These are phyloP conservation scores for Epichloe typhina DNA, from an alignment of 2,329 filamentous ascomycete genomes.

Conservation along the genomic window DNA sequence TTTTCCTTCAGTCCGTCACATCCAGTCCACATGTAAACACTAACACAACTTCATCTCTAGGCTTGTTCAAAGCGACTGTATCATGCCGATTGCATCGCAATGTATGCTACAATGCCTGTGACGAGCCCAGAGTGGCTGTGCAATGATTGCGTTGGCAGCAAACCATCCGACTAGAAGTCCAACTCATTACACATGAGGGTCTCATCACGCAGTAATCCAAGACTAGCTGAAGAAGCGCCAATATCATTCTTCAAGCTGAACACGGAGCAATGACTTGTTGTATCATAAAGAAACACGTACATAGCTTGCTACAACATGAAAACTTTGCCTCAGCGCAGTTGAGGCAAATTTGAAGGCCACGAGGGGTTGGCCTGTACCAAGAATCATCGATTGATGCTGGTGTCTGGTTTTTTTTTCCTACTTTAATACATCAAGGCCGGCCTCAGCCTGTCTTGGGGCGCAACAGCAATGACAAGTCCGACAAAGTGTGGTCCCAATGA, in stretches of 20 bases:
- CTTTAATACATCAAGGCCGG: not conserved
- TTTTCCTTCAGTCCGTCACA: not conserved
- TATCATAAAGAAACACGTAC: not conserved
- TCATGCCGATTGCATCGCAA: slow-evolving; percentile 32
- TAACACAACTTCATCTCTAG: slow-evolving; percentile 15
- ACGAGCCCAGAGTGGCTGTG: slow-evolving; percentile 28
- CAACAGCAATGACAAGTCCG: not conserved
- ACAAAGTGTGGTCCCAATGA: too few species aligned
- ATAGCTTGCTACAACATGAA: not conserved
- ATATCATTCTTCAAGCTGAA: not conserved
- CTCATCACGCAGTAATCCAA: not conserved
- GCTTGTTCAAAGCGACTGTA: slow-evolving; percentile 31
- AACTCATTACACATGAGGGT: not conserved
- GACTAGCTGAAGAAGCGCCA: not conserved
- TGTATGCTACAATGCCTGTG: slow-evolving; percentile 22
- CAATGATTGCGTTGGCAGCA: slow-evolving; percentile 24
- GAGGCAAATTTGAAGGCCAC: not conserved
- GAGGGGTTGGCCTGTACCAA: too few species aligned
- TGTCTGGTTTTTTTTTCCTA: too few species aligned
- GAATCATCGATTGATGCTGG: too few species aligned
- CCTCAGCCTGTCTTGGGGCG: not conserved
- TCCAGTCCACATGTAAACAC: not conserved
- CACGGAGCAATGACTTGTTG: not conserved
- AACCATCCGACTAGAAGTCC: slow-evolving; percentile 13
- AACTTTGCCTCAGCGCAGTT: not conserved